Conservation (phyloP, 2,329 filamentous ascomycete genomes). For the Aspergillus chevalieri region DNA sequence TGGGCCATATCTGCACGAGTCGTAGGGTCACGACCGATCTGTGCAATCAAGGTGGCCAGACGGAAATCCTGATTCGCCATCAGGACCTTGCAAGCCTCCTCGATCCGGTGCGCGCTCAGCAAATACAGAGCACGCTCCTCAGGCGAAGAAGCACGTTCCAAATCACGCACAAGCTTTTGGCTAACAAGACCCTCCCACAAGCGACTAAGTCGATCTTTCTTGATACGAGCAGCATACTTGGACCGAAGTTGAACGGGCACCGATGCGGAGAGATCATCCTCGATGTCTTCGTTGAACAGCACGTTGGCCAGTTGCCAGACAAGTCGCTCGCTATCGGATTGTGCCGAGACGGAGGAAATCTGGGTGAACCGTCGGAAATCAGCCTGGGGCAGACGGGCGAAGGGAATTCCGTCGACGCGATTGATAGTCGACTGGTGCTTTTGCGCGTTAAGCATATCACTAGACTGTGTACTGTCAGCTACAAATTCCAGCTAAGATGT, state of each 20-base stretch:
- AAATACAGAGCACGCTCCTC: constrained; percentile 82
- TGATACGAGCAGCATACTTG: constrained; percentile 40
- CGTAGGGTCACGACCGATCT: constrained; percentile 67
- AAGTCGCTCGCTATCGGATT: constrained; percentile 31
- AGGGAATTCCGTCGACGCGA: constrained; percentile 54
- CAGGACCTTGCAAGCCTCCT: constrained; percentile 76
- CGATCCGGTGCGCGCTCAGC: constrained; percentile 70
- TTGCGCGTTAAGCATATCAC: constrained; percentile 30
- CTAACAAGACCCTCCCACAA: constrained; percentile 42
- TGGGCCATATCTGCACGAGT: constrained; percentile 68
- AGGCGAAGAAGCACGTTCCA: constrained; percentile 56
- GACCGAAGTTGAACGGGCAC: constrained; percentile 34
- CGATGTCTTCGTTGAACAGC: constrained; percentile 66
- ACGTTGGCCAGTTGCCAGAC: constrained; percentile 84
- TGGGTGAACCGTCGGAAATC: constrained; percentile 30
- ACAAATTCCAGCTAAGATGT: background rate
- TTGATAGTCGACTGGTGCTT: constrained; percentile 39
- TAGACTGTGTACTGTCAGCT: constrained; percentile 11
- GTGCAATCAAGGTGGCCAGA: constrained; percentile 74
- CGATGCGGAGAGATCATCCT: constrained; percentile 40
- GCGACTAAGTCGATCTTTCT: constrained; percentile 42
- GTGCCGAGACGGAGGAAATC: constrained; percentile 20
- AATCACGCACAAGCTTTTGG: constrained; percentile 61
- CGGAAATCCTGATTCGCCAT: constrained; percentile 71
- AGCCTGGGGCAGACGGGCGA: constrained; percentile 34